Conservation (phyloP, 2,329 filamentous ascomycete genomes). For the Emergomyces africanus region DNA sequence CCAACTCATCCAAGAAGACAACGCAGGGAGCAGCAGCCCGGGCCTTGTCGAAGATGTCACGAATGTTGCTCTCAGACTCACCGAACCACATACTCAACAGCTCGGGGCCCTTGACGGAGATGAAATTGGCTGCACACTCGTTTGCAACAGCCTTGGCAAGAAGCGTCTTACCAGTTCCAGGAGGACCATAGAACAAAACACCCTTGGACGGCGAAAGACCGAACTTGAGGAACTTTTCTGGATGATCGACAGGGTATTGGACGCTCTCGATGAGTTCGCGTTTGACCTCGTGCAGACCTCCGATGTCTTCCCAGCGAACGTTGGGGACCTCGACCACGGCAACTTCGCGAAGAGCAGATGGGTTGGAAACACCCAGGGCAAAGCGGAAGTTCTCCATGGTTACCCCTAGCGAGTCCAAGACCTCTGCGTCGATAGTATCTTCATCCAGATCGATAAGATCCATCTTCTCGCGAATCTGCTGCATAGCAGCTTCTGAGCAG, state of each 20-base stretch:
- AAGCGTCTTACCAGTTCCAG: conserved; percentile 99
- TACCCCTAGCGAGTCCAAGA: conserved; percentile 92
- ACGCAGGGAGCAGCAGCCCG: conserved; percentile 95
- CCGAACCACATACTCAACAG: conserved; percentile 99
- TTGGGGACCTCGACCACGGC: conserved; percentile 99
- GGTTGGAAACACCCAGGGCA: conserved; percentile 94
- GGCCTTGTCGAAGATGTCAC: conserved; percentile 99
- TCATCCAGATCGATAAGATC: conserved; percentile 97
- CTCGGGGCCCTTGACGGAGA: conserved; percentile 97
- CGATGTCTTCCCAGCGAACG: conserved; percentile 98
- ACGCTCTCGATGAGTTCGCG: conserved; percentile 98
- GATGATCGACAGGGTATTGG: conserved; percentile 98
- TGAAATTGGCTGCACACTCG: conserved; percentile 99
- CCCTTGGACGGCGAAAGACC: conserved; percentile 94
- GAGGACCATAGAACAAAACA: conserved; percentile 97
- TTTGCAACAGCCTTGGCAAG: conserved; percentile 99
- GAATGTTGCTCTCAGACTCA: conserved; percentile 99
- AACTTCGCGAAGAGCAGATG: conserved; percentile 94
- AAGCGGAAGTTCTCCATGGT: conserved; percentile 99
- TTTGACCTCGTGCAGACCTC: conserved; percentile 97
- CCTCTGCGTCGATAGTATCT: conserved; percentile 97
- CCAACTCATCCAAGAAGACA: conserved; percentile 96
- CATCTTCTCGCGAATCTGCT: conserved; percentile 99
- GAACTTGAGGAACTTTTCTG: conserved; percentile 99
- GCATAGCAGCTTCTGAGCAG: conserved; percentile 98